phyloP scores from a whole-genome alignment of 352 stramenopile genomes.

The Phytophthora sojae region DNA sequence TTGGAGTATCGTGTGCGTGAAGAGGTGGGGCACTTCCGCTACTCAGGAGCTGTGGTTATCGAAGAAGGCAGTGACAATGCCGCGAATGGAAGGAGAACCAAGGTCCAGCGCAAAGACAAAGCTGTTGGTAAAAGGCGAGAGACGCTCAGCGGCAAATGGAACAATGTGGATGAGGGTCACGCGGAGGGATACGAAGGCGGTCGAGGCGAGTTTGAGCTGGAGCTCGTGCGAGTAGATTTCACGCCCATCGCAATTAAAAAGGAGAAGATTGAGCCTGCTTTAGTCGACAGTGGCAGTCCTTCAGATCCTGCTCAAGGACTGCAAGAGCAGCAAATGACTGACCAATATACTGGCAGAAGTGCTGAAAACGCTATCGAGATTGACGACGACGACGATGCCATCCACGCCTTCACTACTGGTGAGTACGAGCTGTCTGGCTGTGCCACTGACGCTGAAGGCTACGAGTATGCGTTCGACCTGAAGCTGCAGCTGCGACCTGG shows the following conservation, averaged over 20 bases:
- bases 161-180: slow-evolving; percentile 67
- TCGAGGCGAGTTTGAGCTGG: slow-evolving; percentile 63
- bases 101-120: slow-evolving; percentile 13
- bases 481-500: slow-evolving; percentile 48
- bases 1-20: slow-evolving; percentile 74
- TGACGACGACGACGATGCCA: slow-evolving; percentile 40
- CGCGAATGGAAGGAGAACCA: slow-evolving; percentile 10
- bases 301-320: not conserved
- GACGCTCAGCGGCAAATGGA: slow-evolving; percentile 59
- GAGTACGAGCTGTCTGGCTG: slow-evolving; percentile 62
- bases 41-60: slow-evolving; percentile 57
- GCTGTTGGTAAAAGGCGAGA: slow-evolving; percentile 28
- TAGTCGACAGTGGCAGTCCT: slow-evolving; percentile 1
- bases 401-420: slow-evolving; percentile 60
- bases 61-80: slow-evolving; percentile 13
- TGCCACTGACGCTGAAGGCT: slow-evolving; percentile 72
- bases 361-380: slow-evolving; percentile 10
- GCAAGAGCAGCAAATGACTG: slow-evolving; percentile 3
- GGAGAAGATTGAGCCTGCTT: slow-evolving; percentile 26
- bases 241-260: slow-evolving; percentile 16
- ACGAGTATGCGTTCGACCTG: slow-evolving; percentile 76
- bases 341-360: not conserved
- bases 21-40: slow-evolving; percentile 68
- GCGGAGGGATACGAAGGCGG: slow-evolving; percentile 59
- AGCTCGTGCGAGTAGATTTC: slow-evolving; percentile 49